These are phyloP conservation scores for Plantago major DNA, from an alignment of 257 asterid genomes.

Conservation along the genomic window DNA sequence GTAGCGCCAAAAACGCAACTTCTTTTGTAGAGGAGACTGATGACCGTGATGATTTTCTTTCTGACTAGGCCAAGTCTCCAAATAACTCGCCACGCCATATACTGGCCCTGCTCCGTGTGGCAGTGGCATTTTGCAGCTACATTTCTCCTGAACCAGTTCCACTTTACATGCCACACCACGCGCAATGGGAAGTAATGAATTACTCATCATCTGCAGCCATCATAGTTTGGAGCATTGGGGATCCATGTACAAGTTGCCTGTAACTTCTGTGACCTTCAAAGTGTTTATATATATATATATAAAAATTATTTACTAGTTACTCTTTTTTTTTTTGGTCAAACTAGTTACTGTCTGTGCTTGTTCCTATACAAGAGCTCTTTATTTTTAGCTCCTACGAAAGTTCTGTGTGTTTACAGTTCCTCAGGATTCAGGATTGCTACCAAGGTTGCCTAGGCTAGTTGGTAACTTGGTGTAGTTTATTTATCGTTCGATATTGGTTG, in stretches of 20 bases:
- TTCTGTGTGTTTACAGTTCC: too few species aligned
- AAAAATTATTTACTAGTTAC: not conserved
- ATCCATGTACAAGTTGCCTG: constrained; percentile 28
- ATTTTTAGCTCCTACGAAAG: too few species aligned
- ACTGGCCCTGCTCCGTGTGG: constrained; percentile 2
- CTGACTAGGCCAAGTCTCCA: constrained; percentile 34
- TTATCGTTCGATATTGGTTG: too few species aligned
- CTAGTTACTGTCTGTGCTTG: not conserved
- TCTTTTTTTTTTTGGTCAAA: not conserved
- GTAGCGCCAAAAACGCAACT: constrained; percentile 20
- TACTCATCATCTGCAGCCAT: constrained; percentile 8
- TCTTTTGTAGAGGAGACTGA: constrained; percentile 35
- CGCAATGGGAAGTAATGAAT: constrained; percentile 4
- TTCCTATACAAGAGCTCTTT: too few species aligned
- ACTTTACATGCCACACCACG: not conserved
- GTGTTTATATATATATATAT: constrained; percentile 28
- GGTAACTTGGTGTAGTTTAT: too few species aligned
- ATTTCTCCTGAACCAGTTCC: not conserved
- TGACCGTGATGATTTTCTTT: constrained; percentile 39
- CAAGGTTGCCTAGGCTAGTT: too few species aligned
- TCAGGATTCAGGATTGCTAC: too few species aligned
- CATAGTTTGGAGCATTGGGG: constrained; percentile 17
- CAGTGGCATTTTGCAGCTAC: not conserved
- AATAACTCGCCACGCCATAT: constrained; percentile 4
- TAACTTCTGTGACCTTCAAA: constrained; percentile 22